Conservation (phyloP, 1,139 yeast species). For the Geotrichum candidum region DNA sequence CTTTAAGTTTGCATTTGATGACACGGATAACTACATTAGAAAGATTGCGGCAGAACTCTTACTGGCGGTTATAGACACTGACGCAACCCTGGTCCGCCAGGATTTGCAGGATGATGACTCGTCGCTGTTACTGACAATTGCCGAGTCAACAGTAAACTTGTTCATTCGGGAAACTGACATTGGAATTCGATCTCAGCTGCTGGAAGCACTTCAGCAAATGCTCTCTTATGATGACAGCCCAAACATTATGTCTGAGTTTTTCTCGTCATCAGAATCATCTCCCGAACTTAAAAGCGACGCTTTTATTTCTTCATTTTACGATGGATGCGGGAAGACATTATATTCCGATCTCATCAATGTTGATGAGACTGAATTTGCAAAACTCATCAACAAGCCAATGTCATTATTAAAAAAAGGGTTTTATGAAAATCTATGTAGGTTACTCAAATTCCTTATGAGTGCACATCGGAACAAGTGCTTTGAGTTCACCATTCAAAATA, state of each 20-base stretch:
- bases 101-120: not conserved
- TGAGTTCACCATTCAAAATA: slow-evolving; percentile 53
- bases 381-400: not conserved
- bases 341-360: slow-evolving; percentile 19
- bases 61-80: slow-evolving; percentile 78
- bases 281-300: slow-evolving; percentile 20
- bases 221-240: slow-evolving; percentile 40
- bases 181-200: slow-evolving; percentile 74
- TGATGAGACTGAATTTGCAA: not conserved
- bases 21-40: slow-evolving; percentile 45
- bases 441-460: slow-evolving; percentile 57
- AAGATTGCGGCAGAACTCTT: slow-evolving; percentile 80
- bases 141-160: slow-evolving; percentile 48
- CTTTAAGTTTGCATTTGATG: slow-evolving; percentile 64
- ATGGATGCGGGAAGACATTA: slow-evolving; percentile 21
- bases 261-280: slow-evolving; percentile 3
- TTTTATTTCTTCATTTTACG: slow-evolving; percentile 22
- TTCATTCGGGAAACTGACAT: slow-evolving; percentile 58
- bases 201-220: slow-evolving; percentile 70
- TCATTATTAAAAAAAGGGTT: slow-evolving; percentile 38
- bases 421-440: slow-evolving; percentile 61
- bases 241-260: not conserved
- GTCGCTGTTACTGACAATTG: not conserved
- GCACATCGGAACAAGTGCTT: slow-evolving; percentile 55
- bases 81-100: slow-evolving; percentile 52